Evolutionary conservation across 2,329 filamentous ascomycete genomes (phyloP), one percentile per base, ranked within the genome.

Genomic region (Colletotrichum abscissum): DNA sequence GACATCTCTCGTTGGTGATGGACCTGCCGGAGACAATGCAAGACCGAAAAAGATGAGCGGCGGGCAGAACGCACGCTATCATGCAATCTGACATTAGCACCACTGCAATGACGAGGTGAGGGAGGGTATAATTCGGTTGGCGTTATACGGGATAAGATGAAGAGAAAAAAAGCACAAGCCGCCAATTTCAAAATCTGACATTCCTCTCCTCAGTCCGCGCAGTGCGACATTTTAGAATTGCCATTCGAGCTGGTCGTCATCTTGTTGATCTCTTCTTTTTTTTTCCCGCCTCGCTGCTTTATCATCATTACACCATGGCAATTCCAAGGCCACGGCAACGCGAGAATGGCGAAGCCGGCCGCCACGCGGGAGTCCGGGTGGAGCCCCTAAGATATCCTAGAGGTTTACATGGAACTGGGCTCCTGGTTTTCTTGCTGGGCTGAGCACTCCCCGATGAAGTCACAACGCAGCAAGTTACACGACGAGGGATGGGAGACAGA

Each of bases 71-170:
- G 67, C 42, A 63, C 38, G 55, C 42, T 42, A 59, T 63, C 42
- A 65, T 65, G 55, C 60, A 70, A 46, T 56, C 70, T 65, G 60
- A 65, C 66, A 73, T 64, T 49, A 49, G 42, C 42, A 42, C 38
- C 38, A 16, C 16, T 42, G 16, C 38, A 42, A 42, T 42, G 38
- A 42, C 33, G 28, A 28, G 12, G 19, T 49, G n/a, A 62, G 38
- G 35, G 26, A 62, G 26, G 57, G 35, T 58, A 49, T 28, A 33
- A 30, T 8, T 30, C 28, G 16, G 12, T 22, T 56, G 22, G 30
- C 33, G 33, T 54, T 28, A n/a, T 42, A 22, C 22, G 9, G 63
- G 63, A 16, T 6, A 19, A 16, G 38, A 42, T 19, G 46, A 56
- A 65, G 55, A 42, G 63, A 65, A n/a, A 65, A 65, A 28, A 52